Evolutionary conservation across 1,284 basidiomycete genomes (phyloP).

Genomic region (Trametes polyzona): DNA sequence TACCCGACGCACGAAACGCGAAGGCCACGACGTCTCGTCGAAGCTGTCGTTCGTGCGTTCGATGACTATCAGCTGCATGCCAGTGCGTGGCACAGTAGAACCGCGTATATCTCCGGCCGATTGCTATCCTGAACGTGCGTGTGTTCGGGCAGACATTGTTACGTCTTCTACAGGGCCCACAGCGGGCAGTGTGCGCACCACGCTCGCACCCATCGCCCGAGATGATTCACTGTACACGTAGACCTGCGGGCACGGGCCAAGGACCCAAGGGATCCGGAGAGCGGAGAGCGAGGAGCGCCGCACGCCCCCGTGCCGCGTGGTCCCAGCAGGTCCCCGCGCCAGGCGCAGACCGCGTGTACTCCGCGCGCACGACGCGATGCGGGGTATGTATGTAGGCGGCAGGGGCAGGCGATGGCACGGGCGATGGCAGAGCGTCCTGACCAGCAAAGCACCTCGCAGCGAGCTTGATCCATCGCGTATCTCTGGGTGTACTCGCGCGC

Average conservation of each 20-base stretch:
- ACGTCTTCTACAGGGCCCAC: neutral
- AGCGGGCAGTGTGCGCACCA: too few relatives aligned
- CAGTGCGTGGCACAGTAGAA: too few relatives aligned
- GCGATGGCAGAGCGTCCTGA: neutral
- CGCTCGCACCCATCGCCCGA: too few relatives aligned
- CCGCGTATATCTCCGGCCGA: too few relatives aligned
- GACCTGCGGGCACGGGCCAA: too few relatives aligned
- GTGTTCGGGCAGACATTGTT: neutral
- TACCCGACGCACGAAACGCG: too few relatives aligned
- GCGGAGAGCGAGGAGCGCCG: neutral
- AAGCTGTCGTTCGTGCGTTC: too few relatives aligned
- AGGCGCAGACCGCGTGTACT: constrained; percentile 15
- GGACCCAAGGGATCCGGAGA: neutral
- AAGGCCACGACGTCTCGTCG: neutral
- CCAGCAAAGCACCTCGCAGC: neutral
- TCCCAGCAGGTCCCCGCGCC: constrained; percentile 8
- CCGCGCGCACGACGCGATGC: constrained; percentile 1
- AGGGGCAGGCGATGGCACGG: constrained; percentile 5
- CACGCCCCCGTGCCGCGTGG: neutral
- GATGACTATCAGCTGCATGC: too few relatives aligned
- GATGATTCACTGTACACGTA: too few relatives aligned
- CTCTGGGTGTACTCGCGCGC: neutral
- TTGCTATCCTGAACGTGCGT: neutral
- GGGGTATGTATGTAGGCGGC: constrained; percentile 13
- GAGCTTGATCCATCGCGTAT: neutral